Percentiles rank a stretch among this genome's conserved stretches.
Evolutionary conservation across 441 rosid species (phyloP).

Genomic region (Pelargonium citronellum): DNA sequence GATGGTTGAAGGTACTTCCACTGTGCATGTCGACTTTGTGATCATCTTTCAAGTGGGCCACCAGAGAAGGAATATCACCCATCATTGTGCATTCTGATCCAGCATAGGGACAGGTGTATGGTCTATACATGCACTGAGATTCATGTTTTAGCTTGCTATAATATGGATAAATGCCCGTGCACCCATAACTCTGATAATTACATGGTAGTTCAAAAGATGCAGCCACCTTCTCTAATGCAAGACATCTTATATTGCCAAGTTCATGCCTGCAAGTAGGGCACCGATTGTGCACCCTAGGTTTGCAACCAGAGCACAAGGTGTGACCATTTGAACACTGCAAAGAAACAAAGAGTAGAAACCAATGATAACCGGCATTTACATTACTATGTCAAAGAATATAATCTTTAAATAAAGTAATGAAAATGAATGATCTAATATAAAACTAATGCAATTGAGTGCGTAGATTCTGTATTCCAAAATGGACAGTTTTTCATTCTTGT

Average conservation of each 20-base stretch:
- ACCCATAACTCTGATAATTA: constrained; percentile 56
- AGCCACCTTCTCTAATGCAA: constrained; percentile 74
- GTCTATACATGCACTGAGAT: constrained; percentile 55
- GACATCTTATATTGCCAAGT: constrained; percentile 78
- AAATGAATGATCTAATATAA: too few species aligned
- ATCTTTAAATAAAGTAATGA: too few species aligned
- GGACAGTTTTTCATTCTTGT: too few species aligned
- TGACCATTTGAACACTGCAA: constrained; percentile 78
- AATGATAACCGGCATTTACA: not conserved
- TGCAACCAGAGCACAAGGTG: constrained; percentile 70
- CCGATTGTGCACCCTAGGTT: constrained; percentile 53
- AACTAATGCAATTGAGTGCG: too few species aligned
- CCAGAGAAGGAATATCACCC: constrained; percentile 60
- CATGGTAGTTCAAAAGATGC: constrained; percentile 70
- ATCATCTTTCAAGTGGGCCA: constrained; percentile 60
- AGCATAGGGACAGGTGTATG: constrained; percentile 74
- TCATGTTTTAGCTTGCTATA: constrained; percentile 72
- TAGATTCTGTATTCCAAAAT: too few species aligned
- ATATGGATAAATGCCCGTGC: constrained; percentile 62
- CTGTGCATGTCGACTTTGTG: constrained; percentile 88
- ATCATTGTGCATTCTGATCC: constrained; percentile 68
- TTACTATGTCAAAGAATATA: not conserved
- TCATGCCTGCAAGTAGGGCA: constrained; percentile 78
- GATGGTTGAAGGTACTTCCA: constrained; percentile 69
- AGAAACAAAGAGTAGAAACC: not conserved